Conservation (phyloP, 768 basidiomycete species). For the Pulveroboletus ravenelii region DNA sequence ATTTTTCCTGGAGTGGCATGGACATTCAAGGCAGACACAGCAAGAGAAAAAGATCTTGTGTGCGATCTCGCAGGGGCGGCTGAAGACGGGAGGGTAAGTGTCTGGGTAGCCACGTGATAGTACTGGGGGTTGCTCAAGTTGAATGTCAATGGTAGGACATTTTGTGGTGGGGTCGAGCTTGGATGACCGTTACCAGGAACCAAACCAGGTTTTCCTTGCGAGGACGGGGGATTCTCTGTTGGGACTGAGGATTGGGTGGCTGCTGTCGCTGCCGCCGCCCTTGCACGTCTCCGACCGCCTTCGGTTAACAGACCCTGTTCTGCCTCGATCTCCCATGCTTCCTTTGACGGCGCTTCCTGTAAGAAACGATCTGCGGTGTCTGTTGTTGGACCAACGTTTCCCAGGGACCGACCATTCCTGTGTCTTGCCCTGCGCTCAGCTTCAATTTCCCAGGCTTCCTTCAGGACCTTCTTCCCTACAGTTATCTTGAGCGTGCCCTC, state of each 20-base stretch:
- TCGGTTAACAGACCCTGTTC: conserved; percentile 73
- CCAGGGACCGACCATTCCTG: conserved; percentile 33
- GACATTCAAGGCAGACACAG: conserved; percentile 21
- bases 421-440: conserved; percentile 50
- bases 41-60: conserved; percentile 58
- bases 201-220: conserved; percentile 16
- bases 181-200: conserved; percentile 23
- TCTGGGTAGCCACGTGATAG: conserved; percentile 50
- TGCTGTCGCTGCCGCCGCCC: conserved; percentile 35
- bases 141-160: conserved; percentile 22
- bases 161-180: conserved; percentile 21
- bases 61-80: conserved; percentile 49
- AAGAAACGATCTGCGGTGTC: background rate
- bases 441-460: conserved; percentile 79
- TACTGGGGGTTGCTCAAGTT: conserved; percentile 53
- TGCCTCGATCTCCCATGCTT: conserved; percentile 77
- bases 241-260: conserved; percentile 36
- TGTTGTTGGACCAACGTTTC: conserved; percentile 10
- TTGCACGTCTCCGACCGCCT: conserved; percentile 62
- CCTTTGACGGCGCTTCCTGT: conserved; percentile 44
- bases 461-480: conserved; percentile 65
- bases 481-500: conserved; percentile 51
- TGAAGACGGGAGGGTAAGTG: conserved; percentile 62
- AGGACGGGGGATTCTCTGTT: background rate
- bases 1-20: conserved; percentile 15